phyloP scores from a whole-genome alignment of 495 filamentous ascomycete genomes.

The Aspergillus wentii region DNA sequence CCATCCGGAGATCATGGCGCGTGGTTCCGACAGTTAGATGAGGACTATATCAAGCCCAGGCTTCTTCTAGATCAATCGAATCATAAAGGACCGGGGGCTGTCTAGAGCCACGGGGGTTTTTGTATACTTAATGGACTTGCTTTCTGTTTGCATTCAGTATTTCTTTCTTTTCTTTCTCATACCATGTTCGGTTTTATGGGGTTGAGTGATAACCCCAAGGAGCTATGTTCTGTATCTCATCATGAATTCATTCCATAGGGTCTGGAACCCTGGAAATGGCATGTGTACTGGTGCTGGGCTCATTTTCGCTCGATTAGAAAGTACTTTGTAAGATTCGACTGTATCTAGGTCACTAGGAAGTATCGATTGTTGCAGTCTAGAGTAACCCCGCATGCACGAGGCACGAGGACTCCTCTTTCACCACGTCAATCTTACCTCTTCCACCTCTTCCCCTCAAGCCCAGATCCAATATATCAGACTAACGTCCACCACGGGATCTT shows the following conservation, averaged over 20 bases:
- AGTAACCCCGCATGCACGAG: no score
- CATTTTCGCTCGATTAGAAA: no score
- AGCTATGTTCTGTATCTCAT: background rate
- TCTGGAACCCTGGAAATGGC: no score
- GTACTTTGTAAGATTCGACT: no score
- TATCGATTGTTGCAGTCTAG: no score
- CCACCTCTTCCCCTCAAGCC: background rate
- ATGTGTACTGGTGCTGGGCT: no score
- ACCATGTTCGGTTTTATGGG: background rate
- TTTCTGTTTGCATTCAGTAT: slow-evolving; percentile 11
- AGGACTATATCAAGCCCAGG: slow-evolving; percentile 93
- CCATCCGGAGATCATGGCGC: slow-evolving; percentile 83
- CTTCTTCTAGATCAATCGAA: slow-evolving; percentile 74
- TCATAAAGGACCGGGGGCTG: slow-evolving; percentile 41
- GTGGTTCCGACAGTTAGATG: slow-evolving; percentile 90
- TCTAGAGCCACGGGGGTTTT: slow-evolving; percentile 27
- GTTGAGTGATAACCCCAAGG: background rate
- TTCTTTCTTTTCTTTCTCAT: slow-evolving; percentile 6
- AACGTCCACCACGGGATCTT: slow-evolving; percentile 4
- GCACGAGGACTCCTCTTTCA: no score
- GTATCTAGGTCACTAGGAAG: no score
- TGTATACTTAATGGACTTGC: slow-evolving; percentile 13
- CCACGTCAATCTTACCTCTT: no score
- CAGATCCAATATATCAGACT: no score
- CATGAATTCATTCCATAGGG: no score